Conservation (phyloP, 2,329 filamentous ascomycete species). For the Dothistroma septosporum region DNA sequence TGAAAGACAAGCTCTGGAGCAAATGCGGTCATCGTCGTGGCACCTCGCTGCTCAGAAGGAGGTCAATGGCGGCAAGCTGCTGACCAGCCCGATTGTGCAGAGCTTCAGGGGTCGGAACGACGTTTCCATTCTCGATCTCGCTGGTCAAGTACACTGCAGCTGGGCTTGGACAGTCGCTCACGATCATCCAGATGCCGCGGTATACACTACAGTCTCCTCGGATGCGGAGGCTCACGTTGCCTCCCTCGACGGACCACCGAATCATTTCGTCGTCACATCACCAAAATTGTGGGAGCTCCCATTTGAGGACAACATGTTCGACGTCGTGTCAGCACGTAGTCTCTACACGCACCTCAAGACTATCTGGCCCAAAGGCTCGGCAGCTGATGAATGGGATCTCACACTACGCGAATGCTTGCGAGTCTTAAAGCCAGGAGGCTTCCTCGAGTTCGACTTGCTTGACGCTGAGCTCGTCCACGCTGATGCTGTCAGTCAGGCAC, state of each 20-base stretch:
- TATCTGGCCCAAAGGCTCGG: slow-evolving; percentile 49
- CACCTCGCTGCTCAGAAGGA: slow-evolving; percentile 58
- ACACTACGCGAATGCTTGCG: slow-evolving; percentile 84
- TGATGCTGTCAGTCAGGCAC: slow-evolving; percentile 71
- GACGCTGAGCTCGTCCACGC: slow-evolving; percentile 88
- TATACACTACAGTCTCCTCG: slow-evolving; percentile 67
- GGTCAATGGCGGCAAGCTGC: slow-evolving; percentile 57
- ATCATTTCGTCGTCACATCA: slow-evolving; percentile 80
- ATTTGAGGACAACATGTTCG: slow-evolving; percentile 81
- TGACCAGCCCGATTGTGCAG: slow-evolving; percentile 52
- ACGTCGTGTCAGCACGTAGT: slow-evolving; percentile 83
- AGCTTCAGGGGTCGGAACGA: slow-evolving; percentile 39
- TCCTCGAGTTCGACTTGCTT: slow-evolving; percentile 83
- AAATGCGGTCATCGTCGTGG: slow-evolving; percentile 60
- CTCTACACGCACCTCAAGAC: slow-evolving; percentile 78
- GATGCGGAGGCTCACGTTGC: slow-evolving; percentile 41
- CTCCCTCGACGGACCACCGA: slow-evolving; percentile 75
- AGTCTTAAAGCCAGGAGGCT: slow-evolving; percentile 86
- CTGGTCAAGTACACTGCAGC: slow-evolving; percentile 77
- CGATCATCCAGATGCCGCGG: slow-evolving; percentile 77
- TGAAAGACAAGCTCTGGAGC: slow-evolving; percentile 73
- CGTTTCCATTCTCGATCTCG: slow-evolving; percentile 75
- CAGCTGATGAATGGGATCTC: slow-evolving; percentile 75
- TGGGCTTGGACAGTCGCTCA: slow-evolving; percentile 94
- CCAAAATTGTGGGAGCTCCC: slow-evolving; percentile 74